A percentile compares a stretch with the other conserved stretches of the same genome.
Evolutionary conservation across 1,139 yeast genomes (phyloP).

Genomic region (Yamadazyma triangularis): DNA sequence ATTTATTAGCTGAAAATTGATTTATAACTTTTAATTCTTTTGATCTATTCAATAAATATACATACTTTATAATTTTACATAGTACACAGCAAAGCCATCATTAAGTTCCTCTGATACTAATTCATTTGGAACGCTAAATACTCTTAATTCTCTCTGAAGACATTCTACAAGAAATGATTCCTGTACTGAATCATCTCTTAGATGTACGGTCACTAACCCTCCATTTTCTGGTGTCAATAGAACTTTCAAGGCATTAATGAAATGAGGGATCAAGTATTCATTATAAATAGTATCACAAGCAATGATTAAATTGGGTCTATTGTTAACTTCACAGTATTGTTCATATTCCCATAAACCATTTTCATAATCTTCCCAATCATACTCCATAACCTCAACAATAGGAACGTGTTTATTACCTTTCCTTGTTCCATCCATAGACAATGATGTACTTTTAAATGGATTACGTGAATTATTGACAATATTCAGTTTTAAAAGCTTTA

Average conservation of each 20-base stretch:
- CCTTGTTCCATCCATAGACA: background rate
- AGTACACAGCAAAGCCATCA: conserved; percentile 45
- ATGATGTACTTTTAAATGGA: conserved; percentile 1
- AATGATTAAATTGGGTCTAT: conserved; percentile 42
- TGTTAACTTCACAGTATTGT: conserved; percentile 4
- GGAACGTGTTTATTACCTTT: conserved; percentile 1
- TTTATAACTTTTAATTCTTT: too few species aligned
- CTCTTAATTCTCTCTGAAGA: conserved; percentile 12
- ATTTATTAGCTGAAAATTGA: conserved; percentile 3
- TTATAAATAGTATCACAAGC: conserved; percentile 74
- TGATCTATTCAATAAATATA: background rate
- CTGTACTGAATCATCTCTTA: conserved; percentile 51
- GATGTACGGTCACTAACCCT: conserved; percentile 48
- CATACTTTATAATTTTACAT: conserved; percentile 11
- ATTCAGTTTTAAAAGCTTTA: conserved; percentile 49
- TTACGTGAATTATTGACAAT: conserved; percentile 30
- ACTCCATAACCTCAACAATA: conserved; percentile 42
- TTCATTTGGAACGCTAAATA: conserved; percentile 24
- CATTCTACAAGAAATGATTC: conserved; percentile 40
- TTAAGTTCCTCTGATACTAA: conserved; percentile 24
- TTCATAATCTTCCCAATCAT: conserved; percentile 61
- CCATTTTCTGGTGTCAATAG: conserved; percentile 31
- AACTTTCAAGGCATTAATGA: conserved; percentile 38
- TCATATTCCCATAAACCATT: conserved; percentile 23
- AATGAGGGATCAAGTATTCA: conserved; percentile 52